Percentiles rank a stretch among this genome's conserved stretches.
phyloP scores from a whole-genome alignment of 2,329 filamentous ascomycete species.

The Lecanosticta acicola region DNA sequence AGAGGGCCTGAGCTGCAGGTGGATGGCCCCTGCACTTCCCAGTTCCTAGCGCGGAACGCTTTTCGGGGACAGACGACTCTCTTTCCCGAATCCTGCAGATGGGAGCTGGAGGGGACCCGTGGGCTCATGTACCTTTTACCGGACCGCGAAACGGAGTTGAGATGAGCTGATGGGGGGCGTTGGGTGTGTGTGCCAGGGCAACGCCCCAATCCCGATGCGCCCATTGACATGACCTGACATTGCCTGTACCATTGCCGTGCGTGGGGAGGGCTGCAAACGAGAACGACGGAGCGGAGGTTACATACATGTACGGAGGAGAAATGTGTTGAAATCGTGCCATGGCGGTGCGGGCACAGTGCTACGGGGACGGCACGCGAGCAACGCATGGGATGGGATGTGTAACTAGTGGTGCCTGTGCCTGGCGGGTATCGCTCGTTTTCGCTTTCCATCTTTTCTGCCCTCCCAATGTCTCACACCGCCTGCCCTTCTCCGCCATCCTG shows the following conservation, averaged over 20 bases:
- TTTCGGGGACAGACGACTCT: not conserved
- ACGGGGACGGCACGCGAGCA: not conserved
- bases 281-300: not conserved
- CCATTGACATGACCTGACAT: too few species aligned
- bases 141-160: not conserved
- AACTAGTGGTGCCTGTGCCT: not conserved
- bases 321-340: not conserved
- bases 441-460: not conserved
- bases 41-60: not conserved
- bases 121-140: not conserved
- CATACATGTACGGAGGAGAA: not conserved
- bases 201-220: not conserved
- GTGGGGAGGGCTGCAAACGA: too few species aligned
- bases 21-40: not conserved
- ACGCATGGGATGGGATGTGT: too few species aligned
- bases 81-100: not conserved
- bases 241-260: too few species aligned
- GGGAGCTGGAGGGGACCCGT: not conserved
- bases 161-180: not conserved
- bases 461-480: not conserved
- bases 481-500: not conserved
- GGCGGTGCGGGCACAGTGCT: not conserved
- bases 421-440: not conserved
- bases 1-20: not conserved
- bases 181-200: not conserved